Base-by-base conservation (phyloP, 139 green algal species). In the Ostreobium quekettii region DNA sequence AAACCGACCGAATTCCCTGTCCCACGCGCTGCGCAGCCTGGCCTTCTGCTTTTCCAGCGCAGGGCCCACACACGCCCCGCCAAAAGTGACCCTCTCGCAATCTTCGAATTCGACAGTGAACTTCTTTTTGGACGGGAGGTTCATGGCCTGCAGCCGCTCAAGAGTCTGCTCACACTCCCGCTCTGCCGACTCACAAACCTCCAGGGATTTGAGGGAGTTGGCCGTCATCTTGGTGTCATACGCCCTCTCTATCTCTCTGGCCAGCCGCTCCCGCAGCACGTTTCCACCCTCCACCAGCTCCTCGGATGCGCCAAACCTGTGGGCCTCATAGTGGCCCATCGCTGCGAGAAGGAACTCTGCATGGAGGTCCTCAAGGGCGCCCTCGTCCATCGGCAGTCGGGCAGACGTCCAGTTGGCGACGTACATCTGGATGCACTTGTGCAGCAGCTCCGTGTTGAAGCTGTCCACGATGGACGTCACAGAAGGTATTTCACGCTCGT, bases 401-500 rank as follows among this genome's bases (percentile, higher is more conserved):
- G 38, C 32, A 19, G 28, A 36, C 30, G 65, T 59, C 32, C 64
- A 42, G n/a, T 71, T 59, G 22, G 24, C 30, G 8, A 64, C 75
- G 71, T 83, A 75, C 30, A 36, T 28, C 60, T 69, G 28, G 2
- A 70, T 60, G 19, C 11, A 39, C 29, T 46, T 15, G 47, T 75
- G 35, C 46, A 82, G 57, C 67, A 84, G 66, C 32, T 84, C 83
- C 30, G 64, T 66, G 78, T 92, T 92, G 81, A 92, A 92, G 29
- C 76, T 74, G 64, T 90, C 82, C 19, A 92, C 71, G 31, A 92
- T 77, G 7, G 73, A 83, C 3, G 82, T 85, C 1, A 82, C 86
- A 2, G 84, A 83, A 28, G 86, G 86, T 35, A 92, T 92, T 31
- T 92, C 80, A 15, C 82, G 35, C 11, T 78, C 62, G 72, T 92